Evolutionary conservation across 1,284 basidiomycete genomes (phyloP), one percentile per base, ranked within the genome.

Genomic region (Cryptococcus sp.): DNA sequence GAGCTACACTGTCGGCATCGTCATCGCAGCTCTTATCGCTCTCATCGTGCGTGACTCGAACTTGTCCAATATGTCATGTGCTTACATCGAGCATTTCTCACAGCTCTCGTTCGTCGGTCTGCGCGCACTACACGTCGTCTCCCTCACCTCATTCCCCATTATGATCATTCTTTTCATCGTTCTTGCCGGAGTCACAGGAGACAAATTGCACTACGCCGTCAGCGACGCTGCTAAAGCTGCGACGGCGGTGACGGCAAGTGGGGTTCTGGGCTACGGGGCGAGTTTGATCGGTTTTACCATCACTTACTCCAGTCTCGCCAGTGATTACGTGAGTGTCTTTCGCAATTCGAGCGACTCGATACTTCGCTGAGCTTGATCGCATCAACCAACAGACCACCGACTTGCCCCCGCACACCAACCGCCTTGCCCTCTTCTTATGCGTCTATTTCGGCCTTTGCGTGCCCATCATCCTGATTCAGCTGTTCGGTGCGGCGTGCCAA

Each of bases 1-100:
- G 72, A 80, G 73, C 63, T 81, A 75, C 71, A 75, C 72, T 51
- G 88, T 95, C 16, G 93, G 93, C 0, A 97, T 97, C 57, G 88
- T 93, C 25, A 86, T 97, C 49, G 88, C 95, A 25, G 83, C 85
- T 0, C 65, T 89, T 30, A 82, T 95, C 47, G 88, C 90, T 3
- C 82, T 97, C 23, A 71, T 90, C 15, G 87, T 87, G 63, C 68
- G 85, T 81, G 16, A n/a, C 52, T 13, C 47, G n/a, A 22, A 41
- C 22, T 19, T 8, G 3, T 10, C 3, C 13, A 2, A 35, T 13
- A 35, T 10, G 30, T 35, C 30, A 35, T 10, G 8, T 35, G 30
- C 30, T 35, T 2, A 35, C 10, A 4, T 13, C 10, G 10, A 3
- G 10, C 30, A 35, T 10, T 4, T 8, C 8, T 35, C 13, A 10